Evolutionary conservation across 2,329 filamentous ascomycete species (phyloP).

Genomic region (Trichoderma sp.): DNA sequence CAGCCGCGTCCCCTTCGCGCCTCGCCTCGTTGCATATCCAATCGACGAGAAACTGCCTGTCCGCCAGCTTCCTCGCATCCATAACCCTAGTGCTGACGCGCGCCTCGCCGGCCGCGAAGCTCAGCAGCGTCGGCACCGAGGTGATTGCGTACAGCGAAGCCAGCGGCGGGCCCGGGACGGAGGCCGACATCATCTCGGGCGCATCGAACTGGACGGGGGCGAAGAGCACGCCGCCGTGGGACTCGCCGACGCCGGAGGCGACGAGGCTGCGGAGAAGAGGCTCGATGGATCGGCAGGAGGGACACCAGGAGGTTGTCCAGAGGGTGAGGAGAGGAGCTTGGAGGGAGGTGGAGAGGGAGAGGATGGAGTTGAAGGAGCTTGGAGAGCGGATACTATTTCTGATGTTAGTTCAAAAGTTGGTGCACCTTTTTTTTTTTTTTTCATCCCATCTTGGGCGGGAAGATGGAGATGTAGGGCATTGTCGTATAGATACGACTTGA

Average conservation of each 20-base stretch:
- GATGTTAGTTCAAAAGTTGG: neutral
- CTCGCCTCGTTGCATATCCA: constrained; percentile 54
- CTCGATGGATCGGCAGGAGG: constrained; percentile 50
- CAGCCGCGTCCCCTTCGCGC: constrained; percentile 46
- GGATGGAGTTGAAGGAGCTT: constrained; percentile 31
- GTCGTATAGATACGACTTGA: neutral
- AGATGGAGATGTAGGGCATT: neutral
- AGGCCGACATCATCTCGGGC: constrained; percentile 51
- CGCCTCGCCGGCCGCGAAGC: neutral
- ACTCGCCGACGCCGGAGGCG: constrained; percentile 51
- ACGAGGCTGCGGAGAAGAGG: constrained; percentile 51
- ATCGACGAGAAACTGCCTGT: constrained; percentile 49
- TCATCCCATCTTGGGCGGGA: neutral
- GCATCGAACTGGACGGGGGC: constrained; percentile 56
- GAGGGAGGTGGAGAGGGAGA: constrained; percentile 53
- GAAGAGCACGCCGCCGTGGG: constrained; percentile 55
- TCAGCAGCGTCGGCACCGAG: neutral
- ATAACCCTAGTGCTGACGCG: constrained; percentile 35
- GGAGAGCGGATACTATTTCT: neutral
- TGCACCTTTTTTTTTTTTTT: neutral
- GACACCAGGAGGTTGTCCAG: constrained; percentile 60
- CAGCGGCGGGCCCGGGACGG: constrained; percentile 30
- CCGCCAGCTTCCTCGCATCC: constrained; percentile 49
- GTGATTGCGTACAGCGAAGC: neutral
- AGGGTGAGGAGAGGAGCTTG: constrained; percentile 57